Evolutionary conservation across 23 red algal species (phyloP).

Genomic region (Gracilariopsis chorda): DNA sequence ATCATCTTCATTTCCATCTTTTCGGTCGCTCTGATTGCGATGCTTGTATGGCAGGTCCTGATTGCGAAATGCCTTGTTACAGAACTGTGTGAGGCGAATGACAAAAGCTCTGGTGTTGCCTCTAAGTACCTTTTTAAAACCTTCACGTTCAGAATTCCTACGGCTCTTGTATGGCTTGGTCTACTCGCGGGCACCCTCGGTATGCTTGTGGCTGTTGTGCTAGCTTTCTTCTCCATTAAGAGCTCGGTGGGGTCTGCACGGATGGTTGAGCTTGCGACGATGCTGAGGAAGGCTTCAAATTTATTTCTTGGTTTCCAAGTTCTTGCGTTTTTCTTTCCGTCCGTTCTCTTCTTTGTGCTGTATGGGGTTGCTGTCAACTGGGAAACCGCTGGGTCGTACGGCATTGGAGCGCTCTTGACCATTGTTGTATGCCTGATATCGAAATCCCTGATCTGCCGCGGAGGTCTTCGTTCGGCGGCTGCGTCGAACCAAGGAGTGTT

Average conservation of each 20-base stretch:
- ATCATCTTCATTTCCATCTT: neutral
- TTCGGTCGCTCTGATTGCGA: neutral
- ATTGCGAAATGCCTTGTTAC: constrained; percentile 36
- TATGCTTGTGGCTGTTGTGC: constrained; percentile 20
- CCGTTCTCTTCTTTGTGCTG: constrained; percentile 13
- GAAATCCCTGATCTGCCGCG: constrained; percentile 41
- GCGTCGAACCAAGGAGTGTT: constrained; percentile 16
- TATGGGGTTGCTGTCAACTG: constrained; percentile 47
- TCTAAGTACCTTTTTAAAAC: constrained; percentile 50
- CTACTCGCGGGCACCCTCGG: constrained; percentile 15
- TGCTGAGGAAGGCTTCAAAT: constrained; percentile 29
- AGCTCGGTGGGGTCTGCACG: constrained; percentile 27
- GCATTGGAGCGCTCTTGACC: constrained; percentile 33
- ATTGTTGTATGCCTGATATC: neutral
- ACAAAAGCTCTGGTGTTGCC: constrained; percentile 25
- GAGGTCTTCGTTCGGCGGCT: constrained; percentile 57
- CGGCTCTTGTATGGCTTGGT: constrained; percentile 43
- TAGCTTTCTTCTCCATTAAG: constrained; percentile 29
- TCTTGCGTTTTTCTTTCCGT: constrained; percentile 27
- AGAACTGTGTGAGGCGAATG: constrained; percentile 47
- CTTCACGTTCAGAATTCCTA: constrained; percentile 58
- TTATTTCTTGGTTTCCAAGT: constrained; percentile 49
- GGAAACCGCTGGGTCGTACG: constrained; percentile 35
- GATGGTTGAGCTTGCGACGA: constrained; percentile 35
- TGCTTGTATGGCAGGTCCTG: constrained; percentile 54